Base-by-base conservation (phyloP, 2,329 filamentous ascomycete species). In the Emydomyces testavorans region DNA sequence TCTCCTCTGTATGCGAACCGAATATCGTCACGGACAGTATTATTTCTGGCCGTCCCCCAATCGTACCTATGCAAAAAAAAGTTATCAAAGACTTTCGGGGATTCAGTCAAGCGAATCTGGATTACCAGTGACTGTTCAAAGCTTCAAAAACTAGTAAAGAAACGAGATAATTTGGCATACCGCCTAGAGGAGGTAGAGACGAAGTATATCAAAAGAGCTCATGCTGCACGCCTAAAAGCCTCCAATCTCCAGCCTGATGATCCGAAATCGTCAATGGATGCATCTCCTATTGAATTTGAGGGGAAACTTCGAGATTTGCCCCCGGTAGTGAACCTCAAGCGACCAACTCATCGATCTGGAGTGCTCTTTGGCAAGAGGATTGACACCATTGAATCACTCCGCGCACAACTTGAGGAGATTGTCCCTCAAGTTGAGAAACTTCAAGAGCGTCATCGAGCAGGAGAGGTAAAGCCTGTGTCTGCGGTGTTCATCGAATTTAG, bases 401-500 rank as follows among this genome's bases (percentile, higher is more conserved):
- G 90, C 40, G 70, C 73, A 2, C 80, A 90, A 62, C 75, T 95
- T 16, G 75, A 80, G 42, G 77, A 78, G 28, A 74, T 89, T 28
- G 79, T 86, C 40, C 78, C 83, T 3, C 74, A 83, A 49, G 79
- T 87, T n/a, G 71, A 80, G 13, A 66, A 72, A 16, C 72, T 78
- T 10, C 85, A 92, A 60, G 71, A 71, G 35, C 72, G 75, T 28
- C 83, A 88, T 59, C 75, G 73, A 42, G 66, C 71, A 15, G 77
- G 82, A 31, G 74, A 83, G 16, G 78, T 73, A 39, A 77, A 80
- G 53, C 75, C 78, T 52, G 69, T 87, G 8, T 77, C 82, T 8
- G 83, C 86, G 16, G 85, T 90, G 6, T 98, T 98, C 56, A 79
- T 96, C 57, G 89, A 96, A 62, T 98, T 95, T 58, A 72, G 76